A percentile compares a stretch with the other conserved stretches of the same genome.
Conservation (phyloP, 345 rosid genomes). For the Melaleuca quinquenervia region DNA sequence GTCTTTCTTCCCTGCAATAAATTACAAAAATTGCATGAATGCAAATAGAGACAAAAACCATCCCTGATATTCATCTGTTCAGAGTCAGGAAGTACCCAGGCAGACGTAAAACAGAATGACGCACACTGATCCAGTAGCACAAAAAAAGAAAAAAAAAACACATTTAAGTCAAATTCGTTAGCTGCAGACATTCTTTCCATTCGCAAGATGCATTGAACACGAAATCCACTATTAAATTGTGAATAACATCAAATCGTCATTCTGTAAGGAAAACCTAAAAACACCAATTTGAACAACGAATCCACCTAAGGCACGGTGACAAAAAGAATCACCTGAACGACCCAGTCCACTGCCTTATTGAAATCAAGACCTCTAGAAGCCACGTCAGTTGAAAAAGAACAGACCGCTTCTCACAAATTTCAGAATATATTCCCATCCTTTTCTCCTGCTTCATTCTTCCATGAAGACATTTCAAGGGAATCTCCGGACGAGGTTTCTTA, state of each 20-base stretch:
- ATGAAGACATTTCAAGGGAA: constrained; percentile 87
- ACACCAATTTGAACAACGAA: neutral
- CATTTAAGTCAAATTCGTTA: neutral
- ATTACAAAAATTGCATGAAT: neutral
- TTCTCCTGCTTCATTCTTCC: constrained; percentile 93
- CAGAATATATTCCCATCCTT: constrained; percentile 73
- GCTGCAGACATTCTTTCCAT: neutral
- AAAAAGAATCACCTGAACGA: constrained; percentile 60
- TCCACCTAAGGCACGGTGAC: neutral
- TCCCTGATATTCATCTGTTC: neutral
- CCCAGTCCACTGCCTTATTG: constrained; percentile 93
- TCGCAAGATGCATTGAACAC: neutral
- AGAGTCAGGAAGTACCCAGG: neutral
- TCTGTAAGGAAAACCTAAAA: neutral
- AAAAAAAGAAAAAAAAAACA: neutral
- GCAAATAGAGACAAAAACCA: neutral
- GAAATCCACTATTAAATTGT: neutral
- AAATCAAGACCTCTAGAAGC: constrained; percentile 96
- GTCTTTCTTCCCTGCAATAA: constrained; percentile 36
- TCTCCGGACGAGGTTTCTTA: constrained; percentile 89
- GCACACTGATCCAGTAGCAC: neutral
- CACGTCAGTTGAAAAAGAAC: constrained; percentile 90
- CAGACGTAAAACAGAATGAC: neutral
- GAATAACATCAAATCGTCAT: neutral
- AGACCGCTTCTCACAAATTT: constrained; percentile 67